A percentile compares a stretch with the other conserved stretches of the same genome.
Evolutionary conservation across 164 flowering plant species (phyloP).

Genomic region (Tinospora cordifolia): DNA sequence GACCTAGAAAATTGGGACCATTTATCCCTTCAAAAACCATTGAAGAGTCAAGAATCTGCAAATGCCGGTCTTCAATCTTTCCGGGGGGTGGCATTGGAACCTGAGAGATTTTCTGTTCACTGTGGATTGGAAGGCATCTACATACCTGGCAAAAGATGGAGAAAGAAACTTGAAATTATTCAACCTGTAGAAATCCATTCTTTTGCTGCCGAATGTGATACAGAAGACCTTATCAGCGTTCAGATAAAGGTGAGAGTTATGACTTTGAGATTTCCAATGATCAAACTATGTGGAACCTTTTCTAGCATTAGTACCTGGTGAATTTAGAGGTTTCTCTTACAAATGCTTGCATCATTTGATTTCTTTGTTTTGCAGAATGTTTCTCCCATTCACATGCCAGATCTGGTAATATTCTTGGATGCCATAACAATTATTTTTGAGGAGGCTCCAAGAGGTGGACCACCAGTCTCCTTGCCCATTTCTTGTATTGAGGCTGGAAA

Average conservation of each 20-base stretch:
- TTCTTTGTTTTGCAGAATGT: slow-evolving; percentile 59
- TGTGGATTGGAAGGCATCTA: slow-evolving; percentile 94
- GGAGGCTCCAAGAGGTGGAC: slow-evolving; percentile 72
- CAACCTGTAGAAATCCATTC: slow-evolving; percentile 83
- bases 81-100: slow-evolving; percentile 75
- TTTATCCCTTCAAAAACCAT: slow-evolving; percentile 39
- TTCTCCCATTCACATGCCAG: slow-evolving; percentile 71
- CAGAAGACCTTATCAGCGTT: slow-evolving; percentile 90
- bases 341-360: background rate
- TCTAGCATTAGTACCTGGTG: background rate
- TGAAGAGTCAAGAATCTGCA: slow-evolving; percentile 41
- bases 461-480: slow-evolving; percentile 63
- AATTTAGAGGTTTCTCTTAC: background rate
- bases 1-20: slow-evolving; percentile 73
- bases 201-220: slow-evolving; percentile 83
- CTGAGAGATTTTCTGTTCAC: slow-evolving; percentile 79
- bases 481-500: slow-evolving; percentile 87
- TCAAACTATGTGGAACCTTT: background rate
- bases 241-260: slow-evolving; percentile 67
- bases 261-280: slow-evolving; percentile 3
- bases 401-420: slow-evolving; percentile 71
- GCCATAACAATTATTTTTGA: slow-evolving; percentile 81
- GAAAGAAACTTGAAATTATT: slow-evolving; percentile 77
- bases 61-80: slow-evolving; percentile 67
- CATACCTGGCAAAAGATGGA: slow-evolving; percentile 91